Conservation (phyloP, 768 basidiomycete species). For the Collybia sordida region DNA sequence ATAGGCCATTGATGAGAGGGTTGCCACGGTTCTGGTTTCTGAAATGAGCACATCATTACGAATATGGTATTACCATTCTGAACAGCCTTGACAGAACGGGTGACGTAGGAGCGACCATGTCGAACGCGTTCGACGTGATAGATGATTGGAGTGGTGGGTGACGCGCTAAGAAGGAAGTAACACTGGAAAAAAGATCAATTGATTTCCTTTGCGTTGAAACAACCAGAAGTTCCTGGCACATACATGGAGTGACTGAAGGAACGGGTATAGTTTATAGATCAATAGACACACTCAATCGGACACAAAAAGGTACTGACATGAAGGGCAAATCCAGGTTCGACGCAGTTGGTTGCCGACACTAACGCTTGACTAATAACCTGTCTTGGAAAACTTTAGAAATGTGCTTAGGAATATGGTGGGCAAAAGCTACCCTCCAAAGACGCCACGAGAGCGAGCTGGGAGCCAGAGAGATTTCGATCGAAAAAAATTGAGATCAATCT, state of each 20-base stretch:
- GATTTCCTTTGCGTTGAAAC: background rate
- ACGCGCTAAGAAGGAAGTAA: slow-evolving; percentile 79
- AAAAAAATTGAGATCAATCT: slow-evolving; percentile 73
- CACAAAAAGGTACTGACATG: slow-evolving; percentile 53
- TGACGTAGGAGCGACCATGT: slow-evolving; percentile 72
- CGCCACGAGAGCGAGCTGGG: slow-evolving; percentile 65
- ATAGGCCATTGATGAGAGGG: slow-evolving; percentile 67
- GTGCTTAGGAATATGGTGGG: too few species aligned
- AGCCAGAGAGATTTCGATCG: slow-evolving; percentile 73
- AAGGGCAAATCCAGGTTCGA: slow-evolving; percentile 60
- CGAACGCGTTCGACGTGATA: slow-evolving; percentile 78
- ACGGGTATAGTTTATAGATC: slow-evolving; percentile 2
- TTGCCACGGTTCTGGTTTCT: slow-evolving; percentile 76
- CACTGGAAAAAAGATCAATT: slow-evolving; percentile 44
- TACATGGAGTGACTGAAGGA: slow-evolving; percentile 79
- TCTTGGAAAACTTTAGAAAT: slow-evolving; percentile 15
- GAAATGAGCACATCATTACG: slow-evolving; percentile 80
- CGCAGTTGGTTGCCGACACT: slow-evolving; percentile 76
- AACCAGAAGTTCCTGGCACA: slow-evolving; percentile 19
- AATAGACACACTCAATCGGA: background rate
- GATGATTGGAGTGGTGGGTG: slow-evolving; percentile 69
- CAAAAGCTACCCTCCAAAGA: slow-evolving; percentile 67
- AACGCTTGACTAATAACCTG: slow-evolving; percentile 89
- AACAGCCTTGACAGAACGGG: slow-evolving; percentile 61
- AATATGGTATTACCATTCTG: slow-evolving; percentile 49